phyloP scores from a whole-genome alignment of 371 early-diverging fungal species.

The Parasitella parasitica region DNA sequence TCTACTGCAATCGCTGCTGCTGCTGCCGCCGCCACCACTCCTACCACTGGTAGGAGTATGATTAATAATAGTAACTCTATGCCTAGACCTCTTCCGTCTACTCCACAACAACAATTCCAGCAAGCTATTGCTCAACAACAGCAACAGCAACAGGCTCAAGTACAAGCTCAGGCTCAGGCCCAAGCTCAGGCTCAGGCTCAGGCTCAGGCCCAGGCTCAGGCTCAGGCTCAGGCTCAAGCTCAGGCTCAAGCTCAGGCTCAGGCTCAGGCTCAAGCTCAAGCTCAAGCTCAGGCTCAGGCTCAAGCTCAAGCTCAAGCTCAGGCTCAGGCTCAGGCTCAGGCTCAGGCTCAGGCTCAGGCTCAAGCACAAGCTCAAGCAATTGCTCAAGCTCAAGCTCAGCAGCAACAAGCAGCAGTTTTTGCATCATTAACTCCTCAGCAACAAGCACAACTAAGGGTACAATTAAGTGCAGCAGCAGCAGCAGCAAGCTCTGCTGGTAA shows the following conservation, averaged over 20 bases:
- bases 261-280: constrained; percentile 17
- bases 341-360: constrained; percentile 28
- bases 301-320: constrained; percentile 5
- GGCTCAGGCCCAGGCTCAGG: constrained; percentile 29
- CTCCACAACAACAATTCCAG: constrained; percentile 28
- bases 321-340: constrained; percentile 26
- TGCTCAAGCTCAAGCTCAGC: constrained; percentile 20
- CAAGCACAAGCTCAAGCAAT: constrained; percentile 15
- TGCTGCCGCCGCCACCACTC: constrained; percentile 36
- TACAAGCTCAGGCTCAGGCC: neutral
- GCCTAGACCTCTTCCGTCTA: constrained; percentile 9
- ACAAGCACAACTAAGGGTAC: constrained; percentile 10
- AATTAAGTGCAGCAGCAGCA: constrained; percentile 1
- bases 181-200: constrained; percentile 23
- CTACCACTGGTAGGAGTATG: constrained; percentile 13
- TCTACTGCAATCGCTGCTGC: constrained; percentile 31
- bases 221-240: constrained; percentile 22
- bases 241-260: constrained; percentile 12
- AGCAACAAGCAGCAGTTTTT: constrained; percentile 5
- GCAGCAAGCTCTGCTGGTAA: constrained; percentile 15
- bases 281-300: constrained; percentile 1
- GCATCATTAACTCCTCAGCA: constrained; percentile 11
- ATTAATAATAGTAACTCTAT: neutral
- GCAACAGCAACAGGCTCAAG: constrained; percentile 1
- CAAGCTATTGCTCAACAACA: constrained; percentile 20